Base-by-base conservation (phyloP, 1,284 basidiomycete genomes). In the Puccinia brachypodii region DNA sequence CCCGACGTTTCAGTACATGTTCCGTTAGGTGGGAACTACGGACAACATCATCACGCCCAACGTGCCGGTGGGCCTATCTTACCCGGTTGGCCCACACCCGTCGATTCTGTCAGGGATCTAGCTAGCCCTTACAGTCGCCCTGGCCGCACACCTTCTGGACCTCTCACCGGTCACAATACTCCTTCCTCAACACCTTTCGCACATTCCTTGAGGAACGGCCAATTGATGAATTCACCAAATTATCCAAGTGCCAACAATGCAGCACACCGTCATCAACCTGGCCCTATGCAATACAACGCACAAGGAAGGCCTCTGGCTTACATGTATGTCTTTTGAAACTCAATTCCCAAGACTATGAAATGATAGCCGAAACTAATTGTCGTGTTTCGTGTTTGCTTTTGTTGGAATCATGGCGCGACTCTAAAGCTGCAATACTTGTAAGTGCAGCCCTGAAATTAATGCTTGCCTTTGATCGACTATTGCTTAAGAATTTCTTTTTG, bases 281-380 rank as follows among this genome's bases (percentile, higher is more conserved):
- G 66, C 50, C 44, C 68, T 38, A 80, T 80, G 69, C 77, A 80
- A 73, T 80, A 80, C 38, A 80, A 80, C 56, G 77, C 77, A 38
- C 77, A 80, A 64, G 77, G 77, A 42, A 71, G 77, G 33, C 77
- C 77, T 62, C 73, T 80, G 77, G 68, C 77, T 33, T 80, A 80
- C 40, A 80, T 80, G 77, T 80, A 3, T 73, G 77, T 62, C 14
- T 19, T 7, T 16, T 16, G 14, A 2, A 11, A 11, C 19, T 9
- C 6, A 38, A 14, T 64, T 16, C 11, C 9, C 62, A 2, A 8
- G 16, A 22, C 1, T 64, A 2, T 16, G 40, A 4, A 14, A n/a
- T 40, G 68, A 14, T 16, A 11, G 36, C 9, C 42, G 9, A 50
- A 19, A 4, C 40, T 47, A 31, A 77, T 77, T 25, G n/a, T 62